phyloP scores from a whole-genome alignment of 768 basidiomycete species.

The Hydnomerulius pinastri region DNA sequence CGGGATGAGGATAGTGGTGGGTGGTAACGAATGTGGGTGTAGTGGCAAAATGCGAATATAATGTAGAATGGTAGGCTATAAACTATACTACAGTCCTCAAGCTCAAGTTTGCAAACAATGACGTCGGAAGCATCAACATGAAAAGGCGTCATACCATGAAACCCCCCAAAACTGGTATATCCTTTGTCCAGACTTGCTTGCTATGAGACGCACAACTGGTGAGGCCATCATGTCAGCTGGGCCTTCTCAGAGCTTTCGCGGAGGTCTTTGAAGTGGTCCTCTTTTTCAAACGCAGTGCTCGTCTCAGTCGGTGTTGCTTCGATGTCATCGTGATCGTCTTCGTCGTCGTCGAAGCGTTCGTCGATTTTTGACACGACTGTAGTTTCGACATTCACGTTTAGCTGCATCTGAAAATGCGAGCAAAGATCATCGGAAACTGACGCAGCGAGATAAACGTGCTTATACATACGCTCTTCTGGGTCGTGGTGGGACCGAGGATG shows the following conservation, averaged over 20 bases:
- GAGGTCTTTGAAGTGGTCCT: slow-evolving; percentile 9
- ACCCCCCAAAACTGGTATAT: background rate
- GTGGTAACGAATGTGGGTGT: slow-evolving; percentile 4
- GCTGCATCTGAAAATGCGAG: slow-evolving; percentile 4
- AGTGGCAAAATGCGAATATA: slow-evolving; percentile 2
- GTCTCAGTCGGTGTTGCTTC: slow-evolving; percentile 15
- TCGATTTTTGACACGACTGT: slow-evolving; percentile 34
- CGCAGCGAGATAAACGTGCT: background rate
- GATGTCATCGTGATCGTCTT: slow-evolving; percentile 23
- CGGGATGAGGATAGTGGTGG: background rate
- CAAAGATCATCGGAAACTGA: background rate
- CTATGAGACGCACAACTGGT: background rate
- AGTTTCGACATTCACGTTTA: slow-evolving; percentile 36
- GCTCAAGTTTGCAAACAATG: background rate
- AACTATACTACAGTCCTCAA: background rate
- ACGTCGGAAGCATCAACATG: background rate
- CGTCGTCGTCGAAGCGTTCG: slow-evolving; percentile 17
- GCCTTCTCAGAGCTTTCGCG: slow-evolving; percentile 22
- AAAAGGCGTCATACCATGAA: background rate
- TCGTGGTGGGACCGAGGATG: slow-evolving; percentile 18
- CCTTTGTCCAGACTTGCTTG: background rate
- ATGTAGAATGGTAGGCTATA: background rate
- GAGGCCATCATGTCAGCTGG: slow-evolving; percentile 8
- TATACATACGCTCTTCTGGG: slow-evolving; percentile 25
- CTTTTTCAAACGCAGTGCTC: slow-evolving; percentile 11